Evolutionary conservation across 1,284 basidiomycete species (phyloP).

Genomic region (Vanrija sp.): DNA sequence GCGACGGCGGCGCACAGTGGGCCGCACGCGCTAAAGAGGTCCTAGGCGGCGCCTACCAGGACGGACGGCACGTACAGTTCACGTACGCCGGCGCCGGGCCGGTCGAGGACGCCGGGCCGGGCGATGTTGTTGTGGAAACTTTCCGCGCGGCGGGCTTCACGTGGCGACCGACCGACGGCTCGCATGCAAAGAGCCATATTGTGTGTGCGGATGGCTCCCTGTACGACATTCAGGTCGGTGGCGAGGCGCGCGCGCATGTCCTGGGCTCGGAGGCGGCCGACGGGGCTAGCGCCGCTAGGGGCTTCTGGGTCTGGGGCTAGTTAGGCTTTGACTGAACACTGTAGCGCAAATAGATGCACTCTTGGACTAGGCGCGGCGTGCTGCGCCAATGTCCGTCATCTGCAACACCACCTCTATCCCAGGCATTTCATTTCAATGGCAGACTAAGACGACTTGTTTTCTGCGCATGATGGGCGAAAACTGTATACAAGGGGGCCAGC

Average conservation of each 20-base stretch:
- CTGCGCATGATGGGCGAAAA: neutral
- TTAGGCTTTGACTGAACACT: too few species aligned
- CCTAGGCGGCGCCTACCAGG: constrained; percentile 64
- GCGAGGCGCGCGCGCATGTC: constrained; percentile 41
- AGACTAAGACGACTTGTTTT: neutral
- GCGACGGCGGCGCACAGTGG: constrained; percentile 21
- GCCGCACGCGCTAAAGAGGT: constrained; percentile 50
- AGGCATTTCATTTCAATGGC: too few species aligned
- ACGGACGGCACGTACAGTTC: constrained; percentile 65
- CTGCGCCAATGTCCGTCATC: too few species aligned
- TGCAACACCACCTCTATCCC: too few species aligned
- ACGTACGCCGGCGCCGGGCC: constrained; percentile 51
- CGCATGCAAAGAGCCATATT: constrained; percentile 42
- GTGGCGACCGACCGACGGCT: constrained; percentile 66
- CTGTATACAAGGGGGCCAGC: neutral
- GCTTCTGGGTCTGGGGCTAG: constrained; percentile 28
- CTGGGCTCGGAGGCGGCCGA: constrained; percentile 3
- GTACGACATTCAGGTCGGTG: constrained; percentile 57
- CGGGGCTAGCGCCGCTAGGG: neutral
- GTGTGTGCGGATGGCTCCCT: constrained; percentile 73
- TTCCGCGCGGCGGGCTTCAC: constrained; percentile 74
- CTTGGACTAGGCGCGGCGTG: too few species aligned
- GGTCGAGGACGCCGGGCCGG: constrained; percentile 28
- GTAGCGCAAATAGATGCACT: too few species aligned
- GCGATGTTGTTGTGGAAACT: constrained; percentile 69